phyloP scores from a whole-genome alignment of 768 basidiomycete genomes.

The Russula brevipes region DNA sequence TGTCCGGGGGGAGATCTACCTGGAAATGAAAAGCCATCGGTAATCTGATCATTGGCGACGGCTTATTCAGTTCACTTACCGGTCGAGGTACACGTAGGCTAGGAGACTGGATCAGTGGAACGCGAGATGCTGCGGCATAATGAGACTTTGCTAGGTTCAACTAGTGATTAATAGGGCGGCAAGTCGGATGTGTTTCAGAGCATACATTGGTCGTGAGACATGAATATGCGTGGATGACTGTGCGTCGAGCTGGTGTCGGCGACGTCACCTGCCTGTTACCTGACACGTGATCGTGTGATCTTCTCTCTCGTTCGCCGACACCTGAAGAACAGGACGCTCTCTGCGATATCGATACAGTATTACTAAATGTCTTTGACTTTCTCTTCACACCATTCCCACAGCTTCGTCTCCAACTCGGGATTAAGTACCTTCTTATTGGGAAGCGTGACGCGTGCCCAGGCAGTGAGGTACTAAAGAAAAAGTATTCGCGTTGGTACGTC shows the following conservation, averaged over 20 bases:
- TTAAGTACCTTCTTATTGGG: constrained; percentile 21
- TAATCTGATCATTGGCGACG: background rate
- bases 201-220: constrained; percentile 21
- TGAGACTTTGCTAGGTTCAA: constrained; percentile 45
- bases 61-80: constrained; percentile 38
- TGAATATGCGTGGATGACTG: background rate
- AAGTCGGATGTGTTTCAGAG: background rate
- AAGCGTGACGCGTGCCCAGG: constrained; percentile 28
- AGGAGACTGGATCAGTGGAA: constrained; percentile 90
- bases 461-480: constrained; percentile 27
- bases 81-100: constrained; percentile 80
- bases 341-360: too few species aligned
- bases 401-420: constrained; percentile 23
- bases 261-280: too few species aligned
- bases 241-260: too few species aligned
- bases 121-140: constrained; percentile 67
- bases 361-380: constrained; percentile 24
- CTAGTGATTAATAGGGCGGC: background rate
- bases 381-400: constrained; percentile 33
- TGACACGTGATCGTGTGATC: too few species aligned
- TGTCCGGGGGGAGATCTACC: constrained; percentile 85
- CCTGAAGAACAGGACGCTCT: too few species aligned
- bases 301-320: too few species aligned
- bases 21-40: constrained; percentile 31
- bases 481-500: background rate